Base-by-base conservation (phyloP, 768 basidiomycete species). In the Trametes coccinea region DNA sequence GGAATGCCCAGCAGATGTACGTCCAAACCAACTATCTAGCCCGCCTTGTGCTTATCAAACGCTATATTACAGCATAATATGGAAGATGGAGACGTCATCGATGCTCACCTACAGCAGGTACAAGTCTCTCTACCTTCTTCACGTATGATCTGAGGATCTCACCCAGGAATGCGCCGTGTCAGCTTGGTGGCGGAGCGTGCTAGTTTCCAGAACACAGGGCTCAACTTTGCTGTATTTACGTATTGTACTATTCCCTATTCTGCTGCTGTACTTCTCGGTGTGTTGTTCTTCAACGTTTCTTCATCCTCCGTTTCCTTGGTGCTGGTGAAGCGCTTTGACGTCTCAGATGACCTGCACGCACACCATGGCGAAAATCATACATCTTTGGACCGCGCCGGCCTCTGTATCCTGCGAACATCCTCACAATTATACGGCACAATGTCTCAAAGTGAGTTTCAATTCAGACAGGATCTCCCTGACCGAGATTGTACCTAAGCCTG, bases 41-140 rank as follows among this genome's bases (percentile, higher is more conserved):
- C 22, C 22, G 34, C 34, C 34, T 37, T 37, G 6, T 60, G 53
- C 59, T 60, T 31, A 43, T n/a, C n/a, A 39, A 27, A 22, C 46
- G 39, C 22, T 43, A 47, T 46, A 48, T 14, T 22, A 29, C 22
- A 88, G 84, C 63, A 79, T 13, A 78, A 71, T 0, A 84, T 88
- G 81, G 86, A 87, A 63, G 85, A 88, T 37, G 80, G 80, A 2
- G 87, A 89, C 66, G 74, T 79, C 60, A 81, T 89, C 51, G 87
- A 89, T 66, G 85, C 84, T 6, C 73, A 78, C 57, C 66, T 88
- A 43, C 76, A 80, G 61, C 86, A 88, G 77, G 85, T 83, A 58
- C 34, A 79, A 72, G 5, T n/a, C 5, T 31, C 5, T 30, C 8
- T 16, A 14, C 29, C 7, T 46, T 10, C 37, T 43, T 10, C 13